A percentile compares a stretch with the other conserved stretches of the same genome.
Conservation (phyloP, 2,329 filamentous ascomycete genomes). For the Teratosphaeria zuluensis region DNA sequence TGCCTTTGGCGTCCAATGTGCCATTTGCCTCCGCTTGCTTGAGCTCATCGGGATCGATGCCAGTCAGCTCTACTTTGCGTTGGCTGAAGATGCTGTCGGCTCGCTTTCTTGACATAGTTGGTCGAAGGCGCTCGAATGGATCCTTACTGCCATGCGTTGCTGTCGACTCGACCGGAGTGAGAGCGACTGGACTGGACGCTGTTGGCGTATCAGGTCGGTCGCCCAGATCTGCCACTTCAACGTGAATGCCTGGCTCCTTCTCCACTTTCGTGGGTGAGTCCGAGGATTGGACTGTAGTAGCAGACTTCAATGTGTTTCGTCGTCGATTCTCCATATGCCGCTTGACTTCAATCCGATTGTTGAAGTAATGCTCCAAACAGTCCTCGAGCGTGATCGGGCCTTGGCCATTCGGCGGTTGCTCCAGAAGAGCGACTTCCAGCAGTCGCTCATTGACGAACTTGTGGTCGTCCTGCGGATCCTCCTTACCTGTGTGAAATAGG, state of each 20-base stretch:
- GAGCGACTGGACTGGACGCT: conserved; percentile 12
- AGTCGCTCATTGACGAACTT: conserved; percentile 88
- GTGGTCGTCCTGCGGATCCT: conserved; percentile 76
- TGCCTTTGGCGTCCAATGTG: conserved; percentile 9
- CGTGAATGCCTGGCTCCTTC: conserved; percentile 27
- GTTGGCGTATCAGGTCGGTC: conserved; percentile 22
- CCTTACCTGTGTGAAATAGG: conserved; percentile 82
- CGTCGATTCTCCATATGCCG: conserved; percentile 55
- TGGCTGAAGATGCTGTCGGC: conserved; percentile 43
- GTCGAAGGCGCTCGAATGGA: conserved; percentile 23
- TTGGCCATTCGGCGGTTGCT: conserved; percentile 55
- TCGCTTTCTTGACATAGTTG: conserved; percentile 29
- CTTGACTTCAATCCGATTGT: conserved; percentile 81
- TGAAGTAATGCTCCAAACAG: conserved; percentile 90
- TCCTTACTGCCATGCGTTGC: conserved; percentile 16
- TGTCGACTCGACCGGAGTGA: conserved; percentile 10
- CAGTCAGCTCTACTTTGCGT: conserved; percentile 26
- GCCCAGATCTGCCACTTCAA: conserved; percentile 35
- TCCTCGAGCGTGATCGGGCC: conserved; percentile 65
- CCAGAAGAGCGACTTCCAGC: conserved; percentile 81
- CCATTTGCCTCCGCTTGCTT: conserved; percentile 26
- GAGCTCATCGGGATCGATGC: conserved; percentile 33
- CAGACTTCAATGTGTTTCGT: conserved; percentile 47
- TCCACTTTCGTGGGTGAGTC: conserved; percentile 6
- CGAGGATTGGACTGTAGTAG: conserved; percentile 27